Evolutionary conservation across 805 yeast genomes (phyloP).

Genomic region (Zygoascus bituminiphila): DNA sequence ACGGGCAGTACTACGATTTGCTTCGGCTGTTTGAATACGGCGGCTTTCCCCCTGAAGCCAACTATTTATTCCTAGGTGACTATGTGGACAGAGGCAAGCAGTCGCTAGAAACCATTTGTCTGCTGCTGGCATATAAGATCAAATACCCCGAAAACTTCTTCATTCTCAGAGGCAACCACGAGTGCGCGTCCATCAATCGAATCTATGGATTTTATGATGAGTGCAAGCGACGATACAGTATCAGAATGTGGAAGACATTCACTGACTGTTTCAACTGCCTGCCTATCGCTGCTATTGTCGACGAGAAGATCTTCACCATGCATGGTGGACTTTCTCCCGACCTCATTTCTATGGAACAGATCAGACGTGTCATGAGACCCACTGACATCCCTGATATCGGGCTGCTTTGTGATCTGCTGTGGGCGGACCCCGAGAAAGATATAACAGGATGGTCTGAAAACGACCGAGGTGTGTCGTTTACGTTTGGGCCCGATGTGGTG

Average conservation of each 20-base stretch:
- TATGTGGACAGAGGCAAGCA: slow-evolving; percentile 93
- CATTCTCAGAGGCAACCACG: slow-evolving; percentile 86
- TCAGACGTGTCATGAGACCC: slow-evolving; percentile 57
- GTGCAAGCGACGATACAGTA: slow-evolving; percentile 5
- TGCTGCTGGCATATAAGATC: slow-evolving; percentile 40
- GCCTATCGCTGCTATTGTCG: slow-evolving; percentile 84
- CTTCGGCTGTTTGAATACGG: slow-evolving; percentile 79
- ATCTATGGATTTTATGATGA: slow-evolving; percentile 6
- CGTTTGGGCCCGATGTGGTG: slow-evolving; percentile 54
- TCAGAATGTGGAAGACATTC: slow-evolving; percentile 5
- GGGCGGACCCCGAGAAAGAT: slow-evolving; percentile 72
- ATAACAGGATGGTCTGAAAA: slow-evolving; percentile 69
- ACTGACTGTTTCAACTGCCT: slow-evolving; percentile 40
- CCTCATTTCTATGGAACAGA: slow-evolving; percentile 58
- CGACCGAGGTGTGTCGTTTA: slow-evolving; percentile 64
- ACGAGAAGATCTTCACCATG: slow-evolving; percentile 77
- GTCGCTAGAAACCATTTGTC: slow-evolving; percentile 73
- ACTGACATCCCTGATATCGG: slow-evolving; percentile 73
- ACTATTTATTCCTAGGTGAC: slow-evolving; percentile 80
- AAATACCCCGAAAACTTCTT: slow-evolving; percentile 7
- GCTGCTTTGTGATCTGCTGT: slow-evolving; percentile 53
- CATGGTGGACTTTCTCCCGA: slow-evolving; percentile 70
- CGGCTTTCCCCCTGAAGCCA: slow-evolving; percentile 85
- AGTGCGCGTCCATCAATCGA: slow-evolving; percentile 66
- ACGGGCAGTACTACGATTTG: slow-evolving; percentile 82